phyloP scores from a whole-genome alignment of 1,284 basidiomycete species.

The Mrakiaceae sp. region DNA sequence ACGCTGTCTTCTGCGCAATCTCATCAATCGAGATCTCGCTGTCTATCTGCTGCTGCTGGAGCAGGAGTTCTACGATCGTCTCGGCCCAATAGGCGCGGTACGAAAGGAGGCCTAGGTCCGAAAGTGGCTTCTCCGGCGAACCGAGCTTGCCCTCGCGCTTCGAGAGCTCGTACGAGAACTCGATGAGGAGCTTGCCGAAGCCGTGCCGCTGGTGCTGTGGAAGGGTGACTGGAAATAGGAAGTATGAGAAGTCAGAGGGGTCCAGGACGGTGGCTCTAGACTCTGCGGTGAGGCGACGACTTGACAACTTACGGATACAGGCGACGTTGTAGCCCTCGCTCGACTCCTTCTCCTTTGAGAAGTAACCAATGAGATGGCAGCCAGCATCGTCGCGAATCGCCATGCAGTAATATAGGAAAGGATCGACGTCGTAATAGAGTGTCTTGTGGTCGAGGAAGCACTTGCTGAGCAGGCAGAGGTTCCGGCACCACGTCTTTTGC shows the following conservation, averaged over 20 bases:
- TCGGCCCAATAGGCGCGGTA: conserved; percentile 98
- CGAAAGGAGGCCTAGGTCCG: conserved; percentile 81
- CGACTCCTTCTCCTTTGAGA: conserved; percentile 98
- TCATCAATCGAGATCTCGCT: conserved; percentile 89
- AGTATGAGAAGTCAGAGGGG: no score
- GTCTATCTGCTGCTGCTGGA: conserved; percentile 48
- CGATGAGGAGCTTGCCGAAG: conserved; percentile 90
- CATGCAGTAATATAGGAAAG: conserved; percentile 99
- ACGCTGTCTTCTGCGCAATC: conserved; percentile 91
- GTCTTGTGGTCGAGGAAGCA: conserved; percentile 99
- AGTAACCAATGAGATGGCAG: conserved; percentile 93
- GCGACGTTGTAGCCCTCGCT: conserved; percentile 98
- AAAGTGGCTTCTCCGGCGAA: conserved; percentile 94
- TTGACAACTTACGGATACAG: conserved; percentile 50
- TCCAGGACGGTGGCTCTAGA: no score
- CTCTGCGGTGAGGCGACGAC: no score
- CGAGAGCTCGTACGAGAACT: conserved; percentile 95
- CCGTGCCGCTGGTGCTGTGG: conserved; percentile 96
- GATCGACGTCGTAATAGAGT: conserved; percentile 98
- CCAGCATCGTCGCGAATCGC: conserved; percentile 80
- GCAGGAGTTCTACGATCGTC: conserved; percentile 82
- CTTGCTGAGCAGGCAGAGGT: conserved; percentile 91
- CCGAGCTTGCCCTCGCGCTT: conserved; percentile 94
- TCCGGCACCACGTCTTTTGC: conserved; percentile 93
- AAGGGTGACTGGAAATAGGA: conserved; percentile 50